Conservation (phyloP, 1,284 basidiomycete genomes). For the Microbotryum saponariae region DNA sequence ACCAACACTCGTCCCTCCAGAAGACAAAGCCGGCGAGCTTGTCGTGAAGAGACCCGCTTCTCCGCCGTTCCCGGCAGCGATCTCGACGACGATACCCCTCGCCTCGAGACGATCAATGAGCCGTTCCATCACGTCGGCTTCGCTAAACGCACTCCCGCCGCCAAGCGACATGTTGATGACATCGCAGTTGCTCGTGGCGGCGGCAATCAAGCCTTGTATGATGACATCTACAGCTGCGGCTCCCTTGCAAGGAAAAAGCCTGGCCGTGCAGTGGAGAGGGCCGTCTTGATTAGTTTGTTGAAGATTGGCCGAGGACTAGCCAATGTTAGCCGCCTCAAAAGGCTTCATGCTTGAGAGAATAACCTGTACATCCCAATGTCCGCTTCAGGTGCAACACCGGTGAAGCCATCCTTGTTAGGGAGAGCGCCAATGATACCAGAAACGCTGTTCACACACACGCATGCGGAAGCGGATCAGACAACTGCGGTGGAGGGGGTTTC, state of each 20-base stretch:
- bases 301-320: too few relatives aligned
- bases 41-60: neutral
- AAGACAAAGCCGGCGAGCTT: too few relatives aligned
- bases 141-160: constrained; percentile 14
- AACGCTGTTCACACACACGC: constrained; percentile 3
- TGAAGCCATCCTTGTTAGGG: constrained; percentile 30
- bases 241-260: too few relatives aligned
- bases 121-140: constrained; percentile 3
- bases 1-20: too few relatives aligned
- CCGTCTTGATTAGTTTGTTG: too few relatives aligned
- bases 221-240: neutral
- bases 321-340: too few relatives aligned
- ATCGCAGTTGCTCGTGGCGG: constrained; percentile 10
- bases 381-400: constrained; percentile 28
- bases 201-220: constrained; percentile 9
- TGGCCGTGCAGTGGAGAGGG: too few relatives aligned
- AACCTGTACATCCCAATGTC: constrained; percentile 22
- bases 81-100: constrained; percentile 12
- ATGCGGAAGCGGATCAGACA: too few relatives aligned
- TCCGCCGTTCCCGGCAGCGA: constrained; percentile 21
- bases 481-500: too few relatives aligned
- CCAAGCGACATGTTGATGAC: constrained; percentile 27
- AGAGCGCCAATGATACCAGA: constrained; percentile 32
- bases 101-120: constrained; percentile 11
- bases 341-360: too few relatives aligned